These are phyloP conservation scores for Agapanthus africanus DNA, from an alignment of 106 monocot species.

Conservation along the genomic window DNA sequence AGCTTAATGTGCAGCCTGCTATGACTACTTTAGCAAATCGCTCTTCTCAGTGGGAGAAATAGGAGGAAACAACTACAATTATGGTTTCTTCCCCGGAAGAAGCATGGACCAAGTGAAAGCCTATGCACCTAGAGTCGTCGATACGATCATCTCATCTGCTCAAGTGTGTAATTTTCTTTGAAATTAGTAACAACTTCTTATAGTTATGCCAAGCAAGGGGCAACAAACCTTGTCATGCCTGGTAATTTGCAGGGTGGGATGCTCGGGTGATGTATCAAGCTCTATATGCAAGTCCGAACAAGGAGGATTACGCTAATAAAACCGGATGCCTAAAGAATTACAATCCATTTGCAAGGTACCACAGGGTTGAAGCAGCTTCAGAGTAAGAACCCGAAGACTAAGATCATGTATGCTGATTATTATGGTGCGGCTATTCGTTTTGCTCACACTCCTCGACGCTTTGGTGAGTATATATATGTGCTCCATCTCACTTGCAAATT, in stretches of 20 bases:
- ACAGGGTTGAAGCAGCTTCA: constrained; percentile 24
- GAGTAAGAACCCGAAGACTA: constrained; percentile 22
- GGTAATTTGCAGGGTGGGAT: constrained; percentile 27
- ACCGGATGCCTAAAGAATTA: constrained; percentile 33
- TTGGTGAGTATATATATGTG: constrained; percentile 36
- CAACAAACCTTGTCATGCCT: constrained; percentile 19
- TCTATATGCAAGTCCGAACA: constrained; percentile 2
- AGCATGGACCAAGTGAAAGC: constrained; percentile 10
- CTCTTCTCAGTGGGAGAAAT: constrained; percentile 38
- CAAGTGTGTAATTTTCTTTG: constrained; percentile 17
- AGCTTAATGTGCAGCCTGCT: constrained; percentile 12
- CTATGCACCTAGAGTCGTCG: constrained; percentile 21
- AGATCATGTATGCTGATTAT: constrained; percentile 21
- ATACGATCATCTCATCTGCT: constrained; percentile 8
- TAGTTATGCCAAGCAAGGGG: constrained; percentile 13
- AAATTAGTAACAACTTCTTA: too few species aligned
- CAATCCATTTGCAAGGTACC: constrained; percentile 24
- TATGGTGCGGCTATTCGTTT: constrained; percentile 22
- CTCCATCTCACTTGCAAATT: too few species aligned
- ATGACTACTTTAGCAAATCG: constrained; percentile 18
- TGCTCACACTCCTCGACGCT: constrained; percentile 11
- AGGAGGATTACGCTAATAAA: constrained; percentile 11
- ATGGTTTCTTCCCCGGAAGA: background rate
- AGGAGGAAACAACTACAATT: constrained; percentile 32
- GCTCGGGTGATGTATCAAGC: constrained; percentile 17